A percentile compares a stretch with the other conserved stretches of the same genome.
These are phyloP conservation scores for Spongispora temasekensis DNA, from an alignment of 1,284 basidiomycete species.

Conservation along the genomic window DNA sequence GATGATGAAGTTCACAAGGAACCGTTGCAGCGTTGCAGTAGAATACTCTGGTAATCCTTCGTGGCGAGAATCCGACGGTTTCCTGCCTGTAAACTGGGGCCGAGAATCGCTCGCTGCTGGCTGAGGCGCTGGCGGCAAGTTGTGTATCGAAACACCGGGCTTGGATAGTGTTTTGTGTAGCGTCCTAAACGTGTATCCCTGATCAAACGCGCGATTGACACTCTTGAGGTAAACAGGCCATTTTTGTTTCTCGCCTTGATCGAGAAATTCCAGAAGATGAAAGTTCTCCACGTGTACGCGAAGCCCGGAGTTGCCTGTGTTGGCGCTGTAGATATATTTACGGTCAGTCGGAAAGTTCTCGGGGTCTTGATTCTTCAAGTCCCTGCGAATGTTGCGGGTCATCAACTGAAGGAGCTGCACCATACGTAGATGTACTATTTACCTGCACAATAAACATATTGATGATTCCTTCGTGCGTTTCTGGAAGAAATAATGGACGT, in stretches of 20 bases:
- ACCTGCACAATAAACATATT: neutral
- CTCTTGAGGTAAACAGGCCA: neutral
- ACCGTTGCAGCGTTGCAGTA: neutral
- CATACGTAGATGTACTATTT: neutral
- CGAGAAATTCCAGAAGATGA: neutral
- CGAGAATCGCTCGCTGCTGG: neutral
- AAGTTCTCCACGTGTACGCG: neutral
- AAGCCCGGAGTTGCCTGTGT: neutral
- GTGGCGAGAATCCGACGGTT: neutral
- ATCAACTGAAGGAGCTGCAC: neutral
- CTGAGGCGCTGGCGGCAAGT: neutral
- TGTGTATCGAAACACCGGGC: neutral
- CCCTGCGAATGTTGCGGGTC: neutral
- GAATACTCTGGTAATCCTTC: neutral
- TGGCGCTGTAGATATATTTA: neutral
- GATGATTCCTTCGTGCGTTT: neutral
- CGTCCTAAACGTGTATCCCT: neutral
- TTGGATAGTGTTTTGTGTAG: neutral
- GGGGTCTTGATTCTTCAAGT: neutral
- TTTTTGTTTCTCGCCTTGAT: neutral
- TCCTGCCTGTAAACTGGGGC: neutral
- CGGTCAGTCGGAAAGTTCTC: neutral
- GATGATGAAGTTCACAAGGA: neutral
- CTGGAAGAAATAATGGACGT: neutral
- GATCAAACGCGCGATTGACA: neutral